phyloP scores from a whole-genome alignment of 73 alveolate genomes.

The Paraurostyla sp. region DNA sequence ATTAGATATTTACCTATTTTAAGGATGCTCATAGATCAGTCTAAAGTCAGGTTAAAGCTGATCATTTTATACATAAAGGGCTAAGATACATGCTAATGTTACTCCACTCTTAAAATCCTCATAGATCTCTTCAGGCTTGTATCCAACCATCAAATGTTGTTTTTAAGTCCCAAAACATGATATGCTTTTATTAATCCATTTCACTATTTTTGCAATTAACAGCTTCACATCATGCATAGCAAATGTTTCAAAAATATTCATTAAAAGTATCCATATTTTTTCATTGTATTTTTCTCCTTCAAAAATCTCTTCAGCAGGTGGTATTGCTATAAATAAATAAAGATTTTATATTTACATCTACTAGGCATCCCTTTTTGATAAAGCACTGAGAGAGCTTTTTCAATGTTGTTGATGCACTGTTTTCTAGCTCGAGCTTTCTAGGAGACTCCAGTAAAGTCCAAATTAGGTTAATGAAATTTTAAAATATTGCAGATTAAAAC shows the following conservation, averaged over 20 bases:
- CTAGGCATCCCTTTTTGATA: constrained; percentile 53
- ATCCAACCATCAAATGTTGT: background rate
- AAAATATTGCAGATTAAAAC: constrained; percentile 43
- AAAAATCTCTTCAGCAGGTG: constrained; percentile 57
- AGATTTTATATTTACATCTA: constrained; percentile 3
- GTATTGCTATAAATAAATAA: background rate
- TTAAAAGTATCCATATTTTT: constrained; percentile 36
- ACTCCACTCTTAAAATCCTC: constrained; percentile 41
- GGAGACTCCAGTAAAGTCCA: constrained; percentile 47
- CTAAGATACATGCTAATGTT: background rate
- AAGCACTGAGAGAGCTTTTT: constrained; percentile 41
- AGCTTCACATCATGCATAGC: constrained; percentile 58
- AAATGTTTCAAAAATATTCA: constrained; percentile 31
- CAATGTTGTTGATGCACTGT: constrained; percentile 56
- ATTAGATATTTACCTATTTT: background rate
- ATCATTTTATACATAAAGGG: constrained; percentile 18
- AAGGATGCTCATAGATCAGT: constrained; percentile 34
- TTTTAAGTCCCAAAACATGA: background rate
- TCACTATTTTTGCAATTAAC: background rate
- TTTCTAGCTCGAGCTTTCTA: constrained; percentile 47
- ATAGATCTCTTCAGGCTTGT: constrained; percentile 41
- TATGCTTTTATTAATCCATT: constrained; percentile 35
- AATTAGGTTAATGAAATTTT: constrained; percentile 58
- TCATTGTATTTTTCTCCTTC: constrained; percentile 57
- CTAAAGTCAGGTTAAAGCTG: constrained; percentile 36